Conservation (phyloP, 768 basidiomycete genomes). For the Gyrodon lividus region DNA sequence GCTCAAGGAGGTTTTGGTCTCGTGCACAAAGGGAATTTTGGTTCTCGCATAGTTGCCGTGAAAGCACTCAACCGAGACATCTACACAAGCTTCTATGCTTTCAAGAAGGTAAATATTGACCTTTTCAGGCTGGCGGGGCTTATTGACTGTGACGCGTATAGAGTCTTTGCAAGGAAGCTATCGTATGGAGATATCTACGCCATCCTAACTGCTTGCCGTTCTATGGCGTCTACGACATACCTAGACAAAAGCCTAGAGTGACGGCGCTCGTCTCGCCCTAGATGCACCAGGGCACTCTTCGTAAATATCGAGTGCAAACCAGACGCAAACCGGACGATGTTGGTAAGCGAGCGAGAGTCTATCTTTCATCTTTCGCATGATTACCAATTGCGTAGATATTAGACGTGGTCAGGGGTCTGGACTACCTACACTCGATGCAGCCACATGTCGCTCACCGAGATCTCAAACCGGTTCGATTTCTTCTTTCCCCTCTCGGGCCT, state of each 20-base stretch:
- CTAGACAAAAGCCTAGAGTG: conserved; percentile 15
- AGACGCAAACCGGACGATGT: conserved; percentile 20
- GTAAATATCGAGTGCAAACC: conserved; percentile 23
- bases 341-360: conserved; percentile 31
- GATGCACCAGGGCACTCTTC: conserved; percentile 36
- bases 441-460: conserved; percentile 37
- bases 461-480: conserved; percentile 29
- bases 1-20: conserved; percentile 21
- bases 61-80: conserved; percentile 13
- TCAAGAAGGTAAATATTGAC: conserved; percentile 18
- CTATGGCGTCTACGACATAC: conserved; percentile 29
- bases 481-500: neutral
- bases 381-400: conserved; percentile 32
- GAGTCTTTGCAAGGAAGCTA: conserved; percentile 31
- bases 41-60: conserved; percentile 28
- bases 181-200: conserved; percentile 33
- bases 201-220: conserved; percentile 39
- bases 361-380: neutral
- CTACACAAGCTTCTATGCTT: neutral
- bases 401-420: conserved; percentile 43
- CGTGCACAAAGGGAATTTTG: conserved; percentile 19
- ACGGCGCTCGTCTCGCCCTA: conserved; percentile 38
- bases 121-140: neutral
- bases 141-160: conserved; percentile 1
- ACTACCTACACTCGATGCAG: conserved; percentile 41